These are phyloP conservation scores for Triticum aestivum DNA, from an alignment of 176 grass and related monocot genomes.

Conservation along the genomic window IWGSC_CS_RefSeq_v2.1 NC_057811.1:490849795-490850294, in stretches of 20 bases:
- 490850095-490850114: conserved; percentile 41
- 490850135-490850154: background rate
- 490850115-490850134: background rate
- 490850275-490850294: background rate
- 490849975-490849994: conserved; percentile 49
- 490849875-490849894: too few relatives aligned
- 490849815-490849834: background rate
- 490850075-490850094: conserved; percentile 51
- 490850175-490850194: background rate
- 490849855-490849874: too few relatives aligned
- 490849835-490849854: too few relatives aligned
- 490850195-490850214: background rate
- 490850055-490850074: conserved; percentile 61
- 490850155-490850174: too few relatives aligned
- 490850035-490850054: conserved; percentile 85
- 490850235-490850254: background rate
- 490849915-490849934: conserved; percentile 32
- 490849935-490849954: conserved; percentile 25
- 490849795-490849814: background rate
- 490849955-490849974: conserved; percentile 45
- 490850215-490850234: background rate
- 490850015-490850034: conserved; percentile 65
- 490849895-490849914: too few relatives aligned
- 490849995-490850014: conserved; percentile 75
- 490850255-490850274: background rate